Conservation (phyloP, 805 yeast genomes). For the Saccharomycopsis fermentans region DNA sequence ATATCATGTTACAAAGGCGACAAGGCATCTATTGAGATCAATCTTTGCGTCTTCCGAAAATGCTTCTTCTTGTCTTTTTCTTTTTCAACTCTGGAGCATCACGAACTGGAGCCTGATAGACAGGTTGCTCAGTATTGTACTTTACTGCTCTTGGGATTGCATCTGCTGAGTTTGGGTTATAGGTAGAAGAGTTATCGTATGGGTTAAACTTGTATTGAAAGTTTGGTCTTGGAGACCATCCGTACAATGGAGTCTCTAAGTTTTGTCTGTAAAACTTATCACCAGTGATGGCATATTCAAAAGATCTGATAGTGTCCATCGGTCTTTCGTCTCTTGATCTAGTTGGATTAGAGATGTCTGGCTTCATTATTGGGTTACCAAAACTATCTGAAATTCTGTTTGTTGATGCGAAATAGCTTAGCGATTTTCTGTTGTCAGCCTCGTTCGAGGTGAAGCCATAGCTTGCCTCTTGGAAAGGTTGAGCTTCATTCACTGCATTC, state of each 20-base stretch:
- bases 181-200: slow-evolving; percentile 4
- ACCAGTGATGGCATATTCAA: slow-evolving; percentile 90
- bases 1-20: too few species aligned
- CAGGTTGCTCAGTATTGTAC: slow-evolving; percentile 22
- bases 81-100: slow-evolving; percentile 37
- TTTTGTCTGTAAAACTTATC: slow-evolving; percentile 71
- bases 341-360: slow-evolving; percentile 90
- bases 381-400: slow-evolving; percentile 67
- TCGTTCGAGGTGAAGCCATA: neutral
- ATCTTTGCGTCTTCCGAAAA: slow-evolving; percentile 65
- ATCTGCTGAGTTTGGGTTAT: neutral
- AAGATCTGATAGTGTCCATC: slow-evolving; percentile 85
- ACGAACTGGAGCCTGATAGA: slow-evolving; percentile 48
- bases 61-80: slow-evolving; percentile 55
- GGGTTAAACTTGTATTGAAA: slow-evolving; percentile 36
- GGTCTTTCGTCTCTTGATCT: slow-evolving; percentile 94
- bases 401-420: slow-evolving; percentile 31
- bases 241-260: slow-evolving; percentile 66
- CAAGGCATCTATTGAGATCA: neutral
- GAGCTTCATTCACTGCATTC: slow-evolving; percentile 88
- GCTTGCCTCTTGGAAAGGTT: slow-evolving; percentile 71
- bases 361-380: slow-evolving; percentile 67
- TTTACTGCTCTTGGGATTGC: slow-evolving; percentile 25
- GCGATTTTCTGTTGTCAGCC: neutral
- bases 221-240: slow-evolving; percentile 76